Evolutionary conservation across 768 basidiomycete species (phyloP), one percentile per base, ranked within the genome.

Genomic region (Termitomyces sp.): DNA sequence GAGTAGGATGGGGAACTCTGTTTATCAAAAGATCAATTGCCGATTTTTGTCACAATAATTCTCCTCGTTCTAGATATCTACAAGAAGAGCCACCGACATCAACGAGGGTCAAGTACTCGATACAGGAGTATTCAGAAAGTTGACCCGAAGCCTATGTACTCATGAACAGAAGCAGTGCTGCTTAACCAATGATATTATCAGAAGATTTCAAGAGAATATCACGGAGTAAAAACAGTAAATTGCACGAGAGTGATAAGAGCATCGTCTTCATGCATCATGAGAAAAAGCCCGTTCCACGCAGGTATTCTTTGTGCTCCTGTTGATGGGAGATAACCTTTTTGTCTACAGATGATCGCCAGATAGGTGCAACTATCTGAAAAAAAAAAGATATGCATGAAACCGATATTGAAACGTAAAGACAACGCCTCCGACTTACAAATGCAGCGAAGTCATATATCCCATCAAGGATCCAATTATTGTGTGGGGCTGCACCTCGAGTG

Each of bases 401-500:
- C 56, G n/a, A n/a, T n/a, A n/a, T n/a, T n/a, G 52, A 32, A 57
- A 52, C 40, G 28, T 14, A 12, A 43, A 52, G 43, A 21, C 30
- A 34, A 39, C 35, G 48, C 12, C 42, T 57, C 27, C 59, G 48
- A 72, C 81, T 40, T 54, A 83, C 82, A 66, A 67, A 74, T 19
- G 77, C 79, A 50, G 74, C 65, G 30, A 78, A 61, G 55, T 81
- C 79, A 41, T 71, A 76, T 0, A 79, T 16, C 0, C 65, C 72
- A 52, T 94, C 93, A 43, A 83, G 43, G n/a, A 90, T 60, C 55
- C 74, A 66, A 65, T 81, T 85, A 59, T 83, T 82, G 11, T 78
- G 71, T 2, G 87, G 87, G 0, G 84, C 73, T 28, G 80, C 71
- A 0, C 88, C 91, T 19, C 84, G 76, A 0, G 87, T 84, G 7